Percentiles rank a stretch among this genome's conserved stretches.
These are phyloP conservation scores for Tubosaeta sp. DNA, from an alignment of 768 basidiomycete species.

Conservation along the genomic window DNA sequence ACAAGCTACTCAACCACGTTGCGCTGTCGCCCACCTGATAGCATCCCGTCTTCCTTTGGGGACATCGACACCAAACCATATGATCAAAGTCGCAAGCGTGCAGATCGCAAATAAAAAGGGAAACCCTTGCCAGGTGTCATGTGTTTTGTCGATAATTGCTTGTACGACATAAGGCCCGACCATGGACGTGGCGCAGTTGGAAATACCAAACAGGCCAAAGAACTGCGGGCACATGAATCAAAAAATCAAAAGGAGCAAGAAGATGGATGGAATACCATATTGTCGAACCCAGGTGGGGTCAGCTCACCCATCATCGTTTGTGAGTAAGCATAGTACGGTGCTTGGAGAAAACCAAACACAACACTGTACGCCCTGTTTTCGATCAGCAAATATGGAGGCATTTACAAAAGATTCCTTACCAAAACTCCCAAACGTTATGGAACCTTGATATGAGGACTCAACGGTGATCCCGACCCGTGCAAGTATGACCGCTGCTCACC, in stretches of 20 bases:
- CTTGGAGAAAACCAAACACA: constrained; percentile 77
- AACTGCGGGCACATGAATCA: constrained; percentile 44
- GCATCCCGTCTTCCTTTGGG: constrained; percentile 61
- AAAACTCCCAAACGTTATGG: constrained; percentile 86
- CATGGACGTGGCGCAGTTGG: constrained; percentile 79
- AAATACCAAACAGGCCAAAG: constrained; percentile 83
- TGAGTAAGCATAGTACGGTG: constrained; percentile 83
- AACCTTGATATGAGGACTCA: constrained; percentile 38
- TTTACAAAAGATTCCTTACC: constrained; percentile 39
- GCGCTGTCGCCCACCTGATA: constrained; percentile 46
- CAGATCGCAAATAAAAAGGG: constrained; percentile 80
- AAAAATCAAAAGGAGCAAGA: not conserved
- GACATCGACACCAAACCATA: constrained; percentile 74
- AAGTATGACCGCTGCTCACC: constrained; percentile 43
- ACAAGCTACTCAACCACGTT: constrained; percentile 20
- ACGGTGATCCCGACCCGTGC: constrained; percentile 1
- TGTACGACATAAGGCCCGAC: constrained; percentile 85
- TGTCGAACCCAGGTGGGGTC: constrained; percentile 82
- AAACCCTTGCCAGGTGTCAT: constrained; percentile 80
- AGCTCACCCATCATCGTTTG: constrained; percentile 90
- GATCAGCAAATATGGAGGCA: not conserved
- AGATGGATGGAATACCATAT: constrained; percentile 44
- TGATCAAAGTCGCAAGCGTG: constrained; percentile 57
- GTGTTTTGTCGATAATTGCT: constrained; percentile 69
- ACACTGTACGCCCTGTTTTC: constrained; percentile 67